Base-by-base conservation (phyloP, 441 rosid genomes). In the Gossypium lobatum region DNA sequence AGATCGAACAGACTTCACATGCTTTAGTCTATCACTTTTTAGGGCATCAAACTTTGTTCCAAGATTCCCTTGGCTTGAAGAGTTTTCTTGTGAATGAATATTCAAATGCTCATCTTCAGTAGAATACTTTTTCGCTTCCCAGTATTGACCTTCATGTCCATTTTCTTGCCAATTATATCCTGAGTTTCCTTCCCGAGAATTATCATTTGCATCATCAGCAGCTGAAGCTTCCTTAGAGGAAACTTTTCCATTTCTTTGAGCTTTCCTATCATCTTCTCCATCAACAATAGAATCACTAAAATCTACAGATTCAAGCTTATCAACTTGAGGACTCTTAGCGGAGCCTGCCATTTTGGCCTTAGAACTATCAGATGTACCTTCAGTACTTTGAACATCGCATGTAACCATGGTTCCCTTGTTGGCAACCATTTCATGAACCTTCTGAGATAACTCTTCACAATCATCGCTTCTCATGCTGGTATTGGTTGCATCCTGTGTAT, bases 1-100 rank as follows among this genome's bases (percentile, higher is more conserved):
- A 59, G 95, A 89, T 69, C 92, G 82, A 75, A 93, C 95, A 69
- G 97, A 91, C 76, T 85, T 95, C 75, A 87, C 90, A 78, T 78
- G n/a, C n/a, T n/a, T n/a, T n/a, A n/a, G n/a, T n/a, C n/a, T n/a
- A n/a, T n/a, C n/a, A n/a, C n/a, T n/a, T n/a, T n/a, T n/a, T n/a
- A n/a, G n/a, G n/a, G n/a, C 79, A 83, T 88, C 77, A 82, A 71
- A 78, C 87, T 83, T 88, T 93, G 69, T 9, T 70, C 79, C n/a
- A n/a, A n/a, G n/a, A n/a, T n/a, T n/a, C n/a, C n/a, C n/a, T n/a
- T n/a, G n/a, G n/a, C n/a, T 75, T 34, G 75, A 76, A 64, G 82
- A 75, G 73, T 72, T 62, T 59, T 79, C 76, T 37, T 48, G 77
- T 16, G 80, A 61, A 76, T 48, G 70, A 25, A 64, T 64, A 59